Percentiles rank a stretch among this genome's conserved stretches.
These are phyloP conservation scores for Pleurotus djamor DNA, from an alignment of 768 basidiomycete species.

Conservation along the genomic window DNA sequence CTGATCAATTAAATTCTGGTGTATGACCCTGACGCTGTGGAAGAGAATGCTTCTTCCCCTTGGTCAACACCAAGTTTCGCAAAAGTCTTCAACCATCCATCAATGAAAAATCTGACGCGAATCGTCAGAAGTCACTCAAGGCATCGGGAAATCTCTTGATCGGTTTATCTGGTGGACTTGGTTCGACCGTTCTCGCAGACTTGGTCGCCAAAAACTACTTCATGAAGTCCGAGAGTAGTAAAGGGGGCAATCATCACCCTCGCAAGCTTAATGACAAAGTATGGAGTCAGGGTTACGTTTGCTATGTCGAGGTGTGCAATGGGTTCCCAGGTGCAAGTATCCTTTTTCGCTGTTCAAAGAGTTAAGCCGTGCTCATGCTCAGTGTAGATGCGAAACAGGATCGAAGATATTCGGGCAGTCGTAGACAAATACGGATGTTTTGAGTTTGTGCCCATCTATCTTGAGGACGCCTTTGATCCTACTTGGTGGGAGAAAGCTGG, in stretches of 20 bases:
- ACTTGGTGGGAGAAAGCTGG: constrained; percentile 61
- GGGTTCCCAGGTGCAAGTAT: constrained; percentile 59
- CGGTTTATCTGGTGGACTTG: constrained; percentile 78
- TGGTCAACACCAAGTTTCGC: constrained; percentile 63
- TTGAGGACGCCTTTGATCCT: constrained; percentile 75
- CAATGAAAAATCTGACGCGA: constrained; percentile 51
- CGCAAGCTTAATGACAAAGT: constrained; percentile 43
- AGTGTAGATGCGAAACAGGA: constrained; percentile 51
- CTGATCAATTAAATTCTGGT: background rate
- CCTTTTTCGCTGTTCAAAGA: background rate
- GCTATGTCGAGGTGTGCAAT: constrained; percentile 68
- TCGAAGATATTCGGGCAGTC: constrained; percentile 44
- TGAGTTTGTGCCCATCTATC: constrained; percentile 58
- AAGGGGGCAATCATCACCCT: constrained; percentile 67
- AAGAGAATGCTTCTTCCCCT: constrained; percentile 67
- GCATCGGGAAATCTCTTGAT: constrained; percentile 69
- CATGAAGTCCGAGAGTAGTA: constrained; percentile 26
- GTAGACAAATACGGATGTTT: constrained; percentile 47
- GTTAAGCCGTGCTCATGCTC: no score
- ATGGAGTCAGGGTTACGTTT: constrained; percentile 62
- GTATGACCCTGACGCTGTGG: background rate
- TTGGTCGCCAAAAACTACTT: constrained; percentile 63
- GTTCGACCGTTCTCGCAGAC: constrained; percentile 72
- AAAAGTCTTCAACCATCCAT: constrained; percentile 62
- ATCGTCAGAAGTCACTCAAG: constrained; percentile 57